Conservation (phyloP, 805 yeast species). For the Cyberlindnera americana region DNA sequence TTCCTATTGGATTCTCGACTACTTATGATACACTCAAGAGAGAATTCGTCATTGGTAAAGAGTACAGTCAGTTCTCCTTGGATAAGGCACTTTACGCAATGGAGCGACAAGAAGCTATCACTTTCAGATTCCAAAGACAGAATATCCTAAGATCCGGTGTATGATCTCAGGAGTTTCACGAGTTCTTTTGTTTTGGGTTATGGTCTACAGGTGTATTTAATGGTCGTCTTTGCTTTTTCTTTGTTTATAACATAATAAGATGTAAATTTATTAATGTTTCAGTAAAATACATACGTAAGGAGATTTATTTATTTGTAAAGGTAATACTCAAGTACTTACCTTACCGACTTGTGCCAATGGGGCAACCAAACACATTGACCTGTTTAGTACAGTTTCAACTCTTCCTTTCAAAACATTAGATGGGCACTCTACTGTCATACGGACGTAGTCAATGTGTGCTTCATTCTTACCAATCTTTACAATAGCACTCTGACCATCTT, state of each 20-base stretch:
- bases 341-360: conserved; percentile 56
- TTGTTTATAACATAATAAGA: no score
- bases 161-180: no score
- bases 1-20: conserved; percentile 96
- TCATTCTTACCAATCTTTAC: conserved; percentile 71
- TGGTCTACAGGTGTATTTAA: no score
- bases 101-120: conserved; percentile 85
- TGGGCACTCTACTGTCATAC: conserved; percentile 65
- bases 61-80: conserved; percentile 64
- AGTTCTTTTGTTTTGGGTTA: no score
- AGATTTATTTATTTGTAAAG: neutral
- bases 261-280: no score
- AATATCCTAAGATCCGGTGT: conserved; percentile 55
- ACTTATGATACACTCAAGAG: conserved; percentile 77
- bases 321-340: conserved; percentile 1
- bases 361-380: conserved; percentile 79
- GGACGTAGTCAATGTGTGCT: conserved; percentile 64
- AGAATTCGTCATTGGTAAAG: conserved; percentile 71
- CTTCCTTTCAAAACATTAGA: conserved; percentile 78
- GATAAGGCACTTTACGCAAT: conserved; percentile 78
- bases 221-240: no score
- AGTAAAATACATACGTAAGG: no score
- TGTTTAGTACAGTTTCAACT: conserved; percentile 71
- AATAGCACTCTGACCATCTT: conserved; percentile 44
- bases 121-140: conserved; percentile 82